Evolutionary conservation across 257 asterid species (phyloP).

Genomic region (Cordia subcordata): DNA sequence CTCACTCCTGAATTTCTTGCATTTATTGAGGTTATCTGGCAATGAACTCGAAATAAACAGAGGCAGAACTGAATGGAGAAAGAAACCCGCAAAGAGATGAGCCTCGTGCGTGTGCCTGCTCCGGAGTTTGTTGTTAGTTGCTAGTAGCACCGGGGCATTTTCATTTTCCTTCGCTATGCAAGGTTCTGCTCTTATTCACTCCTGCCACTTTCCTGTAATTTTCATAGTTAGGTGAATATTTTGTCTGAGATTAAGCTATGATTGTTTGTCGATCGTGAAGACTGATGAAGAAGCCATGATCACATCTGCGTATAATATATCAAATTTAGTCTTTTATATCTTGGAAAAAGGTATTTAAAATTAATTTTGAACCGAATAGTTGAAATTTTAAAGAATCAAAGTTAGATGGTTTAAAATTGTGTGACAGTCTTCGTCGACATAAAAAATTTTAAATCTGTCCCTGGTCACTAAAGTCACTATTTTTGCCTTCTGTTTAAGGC

Average conservation of each 20-base stretch:
- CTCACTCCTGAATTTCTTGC: conserved; percentile 23
- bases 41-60: conserved; percentile 79
- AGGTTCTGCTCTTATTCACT: conserved; percentile 15
- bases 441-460: too few species aligned
- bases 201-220: not conserved
- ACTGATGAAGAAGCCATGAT: not conserved
- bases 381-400: too few species aligned
- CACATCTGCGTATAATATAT: too few species aligned
- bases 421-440: too few species aligned
- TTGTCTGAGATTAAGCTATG: not conserved
- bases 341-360: too few species aligned
- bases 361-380: too few species aligned
- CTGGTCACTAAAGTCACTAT: too few species aligned
- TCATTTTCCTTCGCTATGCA: not conserved
- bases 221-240: not conserved
- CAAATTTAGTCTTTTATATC: too few species aligned
- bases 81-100: conserved; percentile 57
- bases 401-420: too few species aligned
- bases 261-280: conserved; percentile 1
- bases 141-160: not conserved
- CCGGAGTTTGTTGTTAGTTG: not conserved
- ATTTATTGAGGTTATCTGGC: conserved; percentile 49
- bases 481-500: too few species aligned
- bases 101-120: not conserved
- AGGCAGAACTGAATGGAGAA: conserved; percentile 91